These are phyloP conservation scores for Bipolaris gigantea DNA, from an alignment of 2,329 filamentous ascomycete species.

Conservation along the genomic window DNA sequence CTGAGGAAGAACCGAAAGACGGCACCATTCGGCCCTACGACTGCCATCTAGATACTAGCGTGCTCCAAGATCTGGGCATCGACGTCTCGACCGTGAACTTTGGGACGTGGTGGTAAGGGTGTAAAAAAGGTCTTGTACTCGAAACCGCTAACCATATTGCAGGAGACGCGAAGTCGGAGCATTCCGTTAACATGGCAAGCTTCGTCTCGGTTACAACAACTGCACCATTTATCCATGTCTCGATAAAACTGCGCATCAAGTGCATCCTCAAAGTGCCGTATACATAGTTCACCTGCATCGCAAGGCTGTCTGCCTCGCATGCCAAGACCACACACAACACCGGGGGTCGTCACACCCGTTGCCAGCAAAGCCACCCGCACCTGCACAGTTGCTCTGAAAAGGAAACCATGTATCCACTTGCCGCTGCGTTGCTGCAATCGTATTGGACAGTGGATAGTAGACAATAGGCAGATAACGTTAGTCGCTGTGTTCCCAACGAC, in stretches of 20 bases:
- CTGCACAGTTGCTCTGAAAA: not conserved
- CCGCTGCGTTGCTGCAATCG: not conserved
- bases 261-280: not conserved
- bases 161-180: conserved; percentile 41
- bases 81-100: conserved; percentile 76
- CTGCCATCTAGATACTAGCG: conserved; percentile 79
- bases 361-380: conserved; percentile 5
- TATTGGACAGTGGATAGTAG: conserved; percentile 7
- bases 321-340: not conserved
- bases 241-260: not conserved
- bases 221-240: not conserved
- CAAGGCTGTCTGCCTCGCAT: not conserved
- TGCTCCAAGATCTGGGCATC: conserved; percentile 72
- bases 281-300: not conserved
- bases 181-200: conserved; percentile 17
- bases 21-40: conserved; percentile 81
- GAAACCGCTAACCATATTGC: conserved; percentile 12
- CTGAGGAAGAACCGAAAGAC: conserved; percentile 70
- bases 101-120: conserved; percentile 71
- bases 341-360: not conserved
- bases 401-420: not conserved
- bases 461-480: not conserved
- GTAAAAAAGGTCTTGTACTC: not conserved
- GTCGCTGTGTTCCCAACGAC: not conserved
- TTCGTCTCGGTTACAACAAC: not conserved